Conservation (phyloP, 2,329 filamentous ascomycete species). For the Aschersonia sp. region DNA sequence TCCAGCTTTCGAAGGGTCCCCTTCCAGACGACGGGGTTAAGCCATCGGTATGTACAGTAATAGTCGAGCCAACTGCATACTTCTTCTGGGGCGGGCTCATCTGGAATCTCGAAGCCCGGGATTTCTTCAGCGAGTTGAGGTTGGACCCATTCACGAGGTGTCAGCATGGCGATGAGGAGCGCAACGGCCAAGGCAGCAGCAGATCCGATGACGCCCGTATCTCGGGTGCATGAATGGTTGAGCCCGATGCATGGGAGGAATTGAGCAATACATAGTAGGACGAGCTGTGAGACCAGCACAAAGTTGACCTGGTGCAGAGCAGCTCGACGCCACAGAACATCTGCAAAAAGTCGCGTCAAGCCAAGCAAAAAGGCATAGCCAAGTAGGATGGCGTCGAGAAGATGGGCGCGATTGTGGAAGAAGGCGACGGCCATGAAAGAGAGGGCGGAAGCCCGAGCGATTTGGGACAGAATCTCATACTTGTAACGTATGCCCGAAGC, state of each 20-base stretch:
- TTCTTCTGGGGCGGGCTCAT: slow-evolving; percentile 33
- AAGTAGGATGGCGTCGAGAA: slow-evolving; percentile 20
- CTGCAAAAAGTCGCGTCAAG: slow-evolving; percentile 23
- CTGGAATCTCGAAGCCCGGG: slow-evolving; percentile 19
- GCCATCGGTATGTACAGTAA: slow-evolving; percentile 35
- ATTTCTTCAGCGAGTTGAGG: slow-evolving; percentile 23
- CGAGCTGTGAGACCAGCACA: slow-evolving; percentile 20
- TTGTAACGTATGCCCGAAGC: slow-evolving; percentile 24
- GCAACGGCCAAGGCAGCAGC: slow-evolving; percentile 21
- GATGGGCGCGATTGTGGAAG: slow-evolving; percentile 16
- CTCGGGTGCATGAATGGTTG: slow-evolving; percentile 14
- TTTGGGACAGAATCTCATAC: slow-evolving; percentile 28
- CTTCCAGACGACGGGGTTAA: slow-evolving; percentile 33
- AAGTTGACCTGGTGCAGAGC: slow-evolving; percentile 35
- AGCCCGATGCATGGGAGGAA: slow-evolving; percentile 29
- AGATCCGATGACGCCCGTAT: slow-evolving; percentile 17
- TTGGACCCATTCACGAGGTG: slow-evolving; percentile 36
- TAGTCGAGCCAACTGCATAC: slow-evolving; percentile 38
- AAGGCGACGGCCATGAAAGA: slow-evolving; percentile 23
- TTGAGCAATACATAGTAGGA: slow-evolving; percentile 20
- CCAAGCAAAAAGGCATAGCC: slow-evolving; percentile 29
- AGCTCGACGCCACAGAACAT: slow-evolving; percentile 28
- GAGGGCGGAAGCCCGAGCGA: slow-evolving; percentile 22
- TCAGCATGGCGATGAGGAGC: slow-evolving; percentile 24
- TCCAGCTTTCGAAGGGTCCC: slow-evolving; percentile 28